Conservation (phyloP, 805 yeast genomes). For the Candida ulmi region DNA sequence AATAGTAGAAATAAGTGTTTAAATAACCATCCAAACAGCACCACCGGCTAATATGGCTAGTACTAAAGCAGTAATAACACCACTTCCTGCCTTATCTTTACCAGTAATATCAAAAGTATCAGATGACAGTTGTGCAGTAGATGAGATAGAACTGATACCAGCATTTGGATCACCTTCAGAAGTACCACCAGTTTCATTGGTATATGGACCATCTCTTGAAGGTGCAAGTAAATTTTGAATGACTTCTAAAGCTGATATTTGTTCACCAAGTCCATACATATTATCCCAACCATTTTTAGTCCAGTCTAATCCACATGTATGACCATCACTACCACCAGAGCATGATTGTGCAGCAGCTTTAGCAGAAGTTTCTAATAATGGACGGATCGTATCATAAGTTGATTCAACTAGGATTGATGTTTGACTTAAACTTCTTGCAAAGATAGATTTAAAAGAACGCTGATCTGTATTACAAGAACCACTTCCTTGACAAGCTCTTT, state of each 20-base stretch:
- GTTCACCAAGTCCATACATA: constrained; percentile 69
- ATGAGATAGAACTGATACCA: constrained; percentile 36
- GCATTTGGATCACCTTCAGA: constrained; percentile 48
- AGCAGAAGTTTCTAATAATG: constrained; percentile 46
- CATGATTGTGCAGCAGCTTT: constrained; percentile 66
- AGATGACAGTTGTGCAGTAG: constrained; percentile 31
- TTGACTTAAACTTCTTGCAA: constrained; percentile 55
- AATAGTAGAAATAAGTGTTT: constrained; percentile 4
- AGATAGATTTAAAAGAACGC: constrained; percentile 64
- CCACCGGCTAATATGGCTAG: constrained; percentile 53
- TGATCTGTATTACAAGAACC: constrained; percentile 67
- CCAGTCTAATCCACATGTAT: constrained; percentile 76
- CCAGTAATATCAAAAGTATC: constrained; percentile 33
- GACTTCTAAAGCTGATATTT: constrained; percentile 64
- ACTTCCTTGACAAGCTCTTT: constrained; percentile 51
- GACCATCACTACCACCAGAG: constrained; percentile 70
- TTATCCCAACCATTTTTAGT: constrained; percentile 54
- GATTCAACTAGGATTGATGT: constrained; percentile 52
- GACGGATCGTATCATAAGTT: constrained; percentile 35
- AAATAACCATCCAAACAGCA: constrained; percentile 71
- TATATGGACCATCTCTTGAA: constrained; percentile 44
- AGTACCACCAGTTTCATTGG: constrained; percentile 43
- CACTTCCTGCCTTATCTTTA: constrained; percentile 84
- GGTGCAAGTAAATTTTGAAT: constrained; percentile 42
- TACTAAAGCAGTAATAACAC: constrained; percentile 73